Evolutionary conservation across 2,329 filamentous ascomycete genomes (phyloP).

Genomic region (Exophiala calicioides): DNA sequence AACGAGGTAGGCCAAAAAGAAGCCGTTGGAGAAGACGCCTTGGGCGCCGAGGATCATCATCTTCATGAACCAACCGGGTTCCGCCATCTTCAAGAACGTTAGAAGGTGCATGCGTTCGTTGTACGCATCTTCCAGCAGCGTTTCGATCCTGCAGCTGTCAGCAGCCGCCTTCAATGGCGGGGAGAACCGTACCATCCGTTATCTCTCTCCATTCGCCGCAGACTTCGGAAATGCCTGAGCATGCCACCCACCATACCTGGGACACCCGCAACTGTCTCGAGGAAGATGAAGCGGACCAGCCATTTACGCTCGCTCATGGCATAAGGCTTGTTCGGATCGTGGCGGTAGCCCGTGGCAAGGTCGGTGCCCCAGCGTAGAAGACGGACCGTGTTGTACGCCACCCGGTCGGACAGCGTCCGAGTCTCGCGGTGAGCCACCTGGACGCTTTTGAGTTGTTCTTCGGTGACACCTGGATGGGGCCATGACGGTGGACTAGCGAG

Average conservation of each 20-base stretch:
- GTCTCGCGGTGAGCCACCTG: constrained; percentile 75
- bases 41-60: constrained; percentile 88
- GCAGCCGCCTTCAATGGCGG: no score
- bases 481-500: constrained; percentile 40
- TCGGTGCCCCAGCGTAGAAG: constrained; percentile 79
- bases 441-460: constrained; percentile 75
- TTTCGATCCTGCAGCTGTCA: constrained; percentile 70
- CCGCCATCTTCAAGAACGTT: constrained; percentile 88
- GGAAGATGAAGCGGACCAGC: constrained; percentile 85
- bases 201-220: constrained; percentile 83
- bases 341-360: constrained; percentile 74
- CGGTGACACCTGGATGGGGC: constrained; percentile 57
- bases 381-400: constrained; percentile 75
- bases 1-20: constrained; percentile 86
- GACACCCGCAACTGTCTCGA: constrained; percentile 92
- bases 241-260: constrained; percentile 97
- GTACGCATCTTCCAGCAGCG: constrained; percentile 82
- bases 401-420: constrained; percentile 71
- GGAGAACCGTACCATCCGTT: constrained; percentile 83
- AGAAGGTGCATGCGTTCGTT: constrained; percentile 93
- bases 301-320: constrained; percentile 82
- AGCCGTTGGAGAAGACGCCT: constrained; percentile 92
- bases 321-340: constrained; percentile 66
- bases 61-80: constrained; percentile 87
- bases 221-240: constrained; percentile 81